Evolutionary conservation across 2,329 filamentous ascomycete species (phyloP).

Genomic region (Karstenula rhodostoma): DNA sequence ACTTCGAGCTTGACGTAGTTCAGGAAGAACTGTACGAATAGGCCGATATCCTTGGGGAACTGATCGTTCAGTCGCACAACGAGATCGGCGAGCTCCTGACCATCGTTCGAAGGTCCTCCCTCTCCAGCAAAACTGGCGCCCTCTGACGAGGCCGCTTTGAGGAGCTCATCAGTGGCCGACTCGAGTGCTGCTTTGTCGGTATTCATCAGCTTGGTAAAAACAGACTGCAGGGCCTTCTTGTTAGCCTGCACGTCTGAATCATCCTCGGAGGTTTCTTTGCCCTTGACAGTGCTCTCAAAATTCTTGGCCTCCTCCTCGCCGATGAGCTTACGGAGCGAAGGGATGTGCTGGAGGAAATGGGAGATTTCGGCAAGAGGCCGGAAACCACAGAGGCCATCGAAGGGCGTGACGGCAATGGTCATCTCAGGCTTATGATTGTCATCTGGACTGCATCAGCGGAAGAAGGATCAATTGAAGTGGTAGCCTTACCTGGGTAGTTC

Average conservation of each 20-base stretch:
- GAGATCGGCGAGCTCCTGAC: conserved; percentile 77
- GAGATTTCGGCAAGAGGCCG: conserved; percentile 84
- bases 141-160: conserved; percentile 73
- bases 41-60: conserved; percentile 86
- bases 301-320: conserved; percentile 57
- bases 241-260: conserved; percentile 62
- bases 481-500: conserved; percentile 77
- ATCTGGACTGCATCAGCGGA: conserved; percentile 54
- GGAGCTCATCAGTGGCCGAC: conserved; percentile 71
- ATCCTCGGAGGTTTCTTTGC: conserved; percentile 60
- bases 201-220: conserved; percentile 84
- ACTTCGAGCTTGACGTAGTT: conserved; percentile 90
- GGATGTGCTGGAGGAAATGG: conserved; percentile 77
- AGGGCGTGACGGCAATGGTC: conserved; percentile 96
- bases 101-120: conserved; percentile 72
- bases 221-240: conserved; percentile 78
- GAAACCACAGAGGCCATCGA: conserved; percentile 96
- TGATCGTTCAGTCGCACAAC: conserved; percentile 79
- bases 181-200: conserved; percentile 72
- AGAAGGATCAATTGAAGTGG: neutral
- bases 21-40: conserved; percentile 96
- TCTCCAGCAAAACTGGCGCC: conserved; percentile 77
- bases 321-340: conserved; percentile 58
- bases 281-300: conserved; percentile 59
- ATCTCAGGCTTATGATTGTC: conserved; percentile 99